Base-by-base conservation (phyloP, 352 stramenopile genomes). In the Globisporangium camurandrum region DNA sequence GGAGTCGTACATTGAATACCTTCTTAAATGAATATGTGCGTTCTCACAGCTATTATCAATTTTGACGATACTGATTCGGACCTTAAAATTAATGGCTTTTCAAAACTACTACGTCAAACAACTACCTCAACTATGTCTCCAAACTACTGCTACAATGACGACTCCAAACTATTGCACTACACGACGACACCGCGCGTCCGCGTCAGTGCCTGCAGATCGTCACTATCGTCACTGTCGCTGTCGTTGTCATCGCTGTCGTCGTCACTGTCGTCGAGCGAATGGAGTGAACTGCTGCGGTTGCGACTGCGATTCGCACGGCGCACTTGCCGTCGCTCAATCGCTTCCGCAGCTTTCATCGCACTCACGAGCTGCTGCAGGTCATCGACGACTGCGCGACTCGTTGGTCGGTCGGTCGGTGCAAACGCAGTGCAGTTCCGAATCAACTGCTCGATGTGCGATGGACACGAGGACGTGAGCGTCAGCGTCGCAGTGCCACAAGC, bases 401-500 rank as follows among this genome's bases (percentile, higher is more conserved):
- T 57, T 11, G 63, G 63, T 6, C 63, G 63, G 28, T 69, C 61
- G 22, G 63, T 51, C 17, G 65, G 67, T 20, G 62, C 40, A 51
- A 61, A 73, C 14, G 51, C 56, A 26, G 63, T 59, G 30, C 67
- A 78, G 14, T 52, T 41, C 26, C 62, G 39, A 17, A 69, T 66
- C 22, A 89, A 65, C 36, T 73, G 61, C 22, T 69, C 56, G 41
- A 90, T 75, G 23, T 43, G 64, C 9, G 69, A 65, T 2, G 67
- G 71, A 40, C 78, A 90, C 33, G 52, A 54, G 1, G 51, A 33
- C 0, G 78, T 86, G 20, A 90, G 52, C 11, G 71, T 81, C 12
- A 73, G 78, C 4, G 64, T 71, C 19, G 88, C 46, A 30, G 71
- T 67, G 9, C 78, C 78, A 34, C 67, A 74, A 4, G 72, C 71